Evolutionary conservation across 202 grass and related monocot genomes (phyloP).

Genomic region (Panicum hallii): DNA sequence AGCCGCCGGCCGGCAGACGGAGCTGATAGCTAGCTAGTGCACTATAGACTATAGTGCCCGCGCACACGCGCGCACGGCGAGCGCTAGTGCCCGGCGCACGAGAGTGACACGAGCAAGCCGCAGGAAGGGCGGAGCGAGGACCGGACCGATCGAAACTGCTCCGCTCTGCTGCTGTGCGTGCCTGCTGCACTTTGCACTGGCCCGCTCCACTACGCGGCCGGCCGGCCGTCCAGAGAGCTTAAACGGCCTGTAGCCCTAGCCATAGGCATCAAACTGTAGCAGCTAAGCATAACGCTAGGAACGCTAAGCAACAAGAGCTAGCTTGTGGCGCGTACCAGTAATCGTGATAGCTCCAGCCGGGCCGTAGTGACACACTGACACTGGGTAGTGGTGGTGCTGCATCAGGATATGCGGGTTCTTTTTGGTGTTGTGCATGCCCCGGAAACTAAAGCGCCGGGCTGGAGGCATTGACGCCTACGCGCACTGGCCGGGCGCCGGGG

Average conservation of each 20-base stretch:
- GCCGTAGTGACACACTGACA: conserved; percentile 31
- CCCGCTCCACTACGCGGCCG: conserved; percentile 18
- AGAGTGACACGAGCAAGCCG: conserved; percentile 50
- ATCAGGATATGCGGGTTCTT: conserved; percentile 39
- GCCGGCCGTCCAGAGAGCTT: conserved; percentile 25
- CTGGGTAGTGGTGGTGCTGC: conserved; percentile 51
- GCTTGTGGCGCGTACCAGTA: conserved; percentile 30
- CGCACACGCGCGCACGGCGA: neutral
- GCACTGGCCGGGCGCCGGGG: conserved; percentile 22
- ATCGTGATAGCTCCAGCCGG: conserved; percentile 48
- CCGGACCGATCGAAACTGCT: neutral
- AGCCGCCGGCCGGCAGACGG: neutral
- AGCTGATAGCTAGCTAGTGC: conserved; percentile 8
- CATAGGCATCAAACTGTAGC: conserved; percentile 11
- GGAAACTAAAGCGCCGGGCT: conserved; percentile 9
- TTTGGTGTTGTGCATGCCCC: conserved; percentile 19
- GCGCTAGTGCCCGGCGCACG: conserved; percentile 56
- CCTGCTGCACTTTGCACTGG: conserved; percentile 15
- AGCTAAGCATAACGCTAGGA: conserved; percentile 26
- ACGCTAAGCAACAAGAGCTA: conserved; percentile 1
- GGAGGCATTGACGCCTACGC: conserved; percentile 47
- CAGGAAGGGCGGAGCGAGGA: neutral
- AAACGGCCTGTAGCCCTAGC: conserved; percentile 8
- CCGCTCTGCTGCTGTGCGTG: neutral
- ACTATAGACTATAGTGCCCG: conserved; percentile 13